Base-by-base conservation (phyloP, 2,329 filamentous ascomycete species). In the Penicillium sp. region DNA sequence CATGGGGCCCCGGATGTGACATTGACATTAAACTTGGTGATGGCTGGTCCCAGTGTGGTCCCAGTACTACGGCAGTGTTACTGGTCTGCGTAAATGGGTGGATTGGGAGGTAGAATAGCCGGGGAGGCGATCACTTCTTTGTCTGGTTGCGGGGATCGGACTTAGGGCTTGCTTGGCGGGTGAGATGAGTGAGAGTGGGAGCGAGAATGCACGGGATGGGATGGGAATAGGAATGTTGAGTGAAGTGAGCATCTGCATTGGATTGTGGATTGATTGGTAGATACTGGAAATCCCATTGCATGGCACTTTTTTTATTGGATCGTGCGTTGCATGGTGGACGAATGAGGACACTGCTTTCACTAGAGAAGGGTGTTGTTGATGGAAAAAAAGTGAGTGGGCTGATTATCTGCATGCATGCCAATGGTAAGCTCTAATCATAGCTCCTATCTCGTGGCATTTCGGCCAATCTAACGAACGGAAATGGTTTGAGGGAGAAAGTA, bases 101-200 rank as follows among this genome's bases (percentile, higher is more conserved):
- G 7, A 27, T 17, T 42, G 17, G 12, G 21, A 10, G 29, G 20
- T 49, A 15, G 24, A 17, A 43, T 49, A 49, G 21, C 46, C 46
- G 39, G 39, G n/a, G 12, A 36, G 46, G 34, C 47, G 47, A 49
- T 49, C 47, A 26, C 30, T 49, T 6, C 47, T 49, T 41, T 30
- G 23, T 49, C 23, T 17, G 40, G 37, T 36, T 49, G 47, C 32
- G 47, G 47, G 47, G 47, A 41, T 12, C 17, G 32, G 32, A 33
- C 15, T 32, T 49, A 40, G 37, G 30, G 12, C 40, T 37, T 44
- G 47, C 46, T 49, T 49, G 46, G 46, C 47, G 40, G 32, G 36
- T 39, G 36, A 39, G 36, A 39, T 15, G n/a, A n/a, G n/a, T n/a
- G n/a, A n/a, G n/a, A n/a, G n/a, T n/a, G n/a, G n/a, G n/a, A n/a